A percentile compares a stretch with the other conserved stretches of the same genome.
These are phyloP conservation scores for Talaromyces pinophilus DNA, from an alignment of 2,329 filamentous ascomycete genomes.

Conservation along the genomic window DNA sequence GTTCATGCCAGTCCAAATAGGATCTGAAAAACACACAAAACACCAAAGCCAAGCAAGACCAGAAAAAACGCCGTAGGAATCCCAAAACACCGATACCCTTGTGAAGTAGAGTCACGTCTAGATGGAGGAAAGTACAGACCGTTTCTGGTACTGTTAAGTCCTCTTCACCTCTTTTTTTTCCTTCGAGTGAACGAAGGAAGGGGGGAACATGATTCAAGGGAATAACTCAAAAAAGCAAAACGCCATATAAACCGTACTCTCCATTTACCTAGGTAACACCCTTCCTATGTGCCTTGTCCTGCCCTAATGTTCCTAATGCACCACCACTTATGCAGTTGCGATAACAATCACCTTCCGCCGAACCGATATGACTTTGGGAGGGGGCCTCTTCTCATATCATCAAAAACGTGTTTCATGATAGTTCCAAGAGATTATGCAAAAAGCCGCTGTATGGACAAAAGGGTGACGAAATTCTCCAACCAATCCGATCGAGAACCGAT, in stretches of 20 bases:
- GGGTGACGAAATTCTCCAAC: not conserved
- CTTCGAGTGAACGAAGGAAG: not conserved
- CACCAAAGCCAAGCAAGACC: not conserved
- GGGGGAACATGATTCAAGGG: not conserved
- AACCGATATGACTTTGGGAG: slow-evolving; percentile 1
- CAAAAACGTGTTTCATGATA: not conserved
- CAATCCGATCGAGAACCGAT: not conserved
- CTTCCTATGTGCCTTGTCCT: slow-evolving; percentile 6
- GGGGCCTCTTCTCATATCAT: not conserved
- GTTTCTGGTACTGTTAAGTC: slow-evolving; percentile 1
- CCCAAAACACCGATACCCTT: slow-evolving; percentile 2
- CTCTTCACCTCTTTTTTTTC: not conserved
- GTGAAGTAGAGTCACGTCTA: slow-evolving; percentile 5
- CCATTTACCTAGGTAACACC: slow-evolving; percentile 6
- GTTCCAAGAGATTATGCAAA: slow-evolving; percentile 12
- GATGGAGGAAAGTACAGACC: not conserved
- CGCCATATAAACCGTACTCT: not conserved
- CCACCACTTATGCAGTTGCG: slow-evolving; percentile 5
- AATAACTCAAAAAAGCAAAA: slow-evolving; percentile 1
- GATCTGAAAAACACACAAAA: not conserved
- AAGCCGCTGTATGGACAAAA: slow-evolving; percentile 9
- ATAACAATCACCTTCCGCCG: not conserved
- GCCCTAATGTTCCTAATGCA: slow-evolving; percentile 7
- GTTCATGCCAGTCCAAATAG: slow-evolving; percentile 8
- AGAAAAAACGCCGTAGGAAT: not conserved